These are phyloP conservation scores for Ophiocordyceps robertsii DNA, from an alignment of 2,329 filamentous ascomycete genomes.

Conservation along the genomic window DNA sequence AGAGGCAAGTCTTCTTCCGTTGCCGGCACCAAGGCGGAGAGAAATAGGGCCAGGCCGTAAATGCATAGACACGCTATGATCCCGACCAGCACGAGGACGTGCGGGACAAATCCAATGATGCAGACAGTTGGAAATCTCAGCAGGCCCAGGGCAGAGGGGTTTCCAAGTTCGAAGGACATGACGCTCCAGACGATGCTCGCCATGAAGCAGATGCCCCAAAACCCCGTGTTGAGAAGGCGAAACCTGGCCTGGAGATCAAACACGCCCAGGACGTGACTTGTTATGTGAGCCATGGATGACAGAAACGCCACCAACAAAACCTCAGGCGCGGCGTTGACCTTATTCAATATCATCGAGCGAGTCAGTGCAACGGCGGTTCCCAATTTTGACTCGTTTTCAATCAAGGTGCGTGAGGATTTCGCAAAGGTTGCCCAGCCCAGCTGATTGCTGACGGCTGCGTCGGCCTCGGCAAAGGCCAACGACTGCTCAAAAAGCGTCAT, in stretches of 20 bases:
- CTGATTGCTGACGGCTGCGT: constrained; percentile 71
- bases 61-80: constrained; percentile 65
- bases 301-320: constrained; percentile 76
- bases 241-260: constrained; percentile 67
- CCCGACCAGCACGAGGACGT: constrained; percentile 72
- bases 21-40: constrained; percentile 45
- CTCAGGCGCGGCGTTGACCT: constrained; percentile 81
- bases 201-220: constrained; percentile 91
- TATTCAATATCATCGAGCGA: constrained; percentile 55
- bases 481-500: constrained; percentile 97
- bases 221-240: constrained; percentile 72
- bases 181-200: constrained; percentile 68
- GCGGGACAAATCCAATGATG: constrained; percentile 88
- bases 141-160: constrained; percentile 49
- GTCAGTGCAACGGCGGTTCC: constrained; percentile 34
- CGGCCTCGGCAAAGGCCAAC: constrained; percentile 88
- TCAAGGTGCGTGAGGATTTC: constrained; percentile 27
- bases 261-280: constrained; percentile 70
- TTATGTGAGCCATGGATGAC: constrained; percentile 80
- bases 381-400: constrained; percentile 8
- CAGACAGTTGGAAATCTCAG: constrained; percentile 87
- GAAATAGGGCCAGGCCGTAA: constrained; percentile 60
- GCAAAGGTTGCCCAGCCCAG: constrained; percentile 57
- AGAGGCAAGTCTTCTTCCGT: constrained; percentile 11
- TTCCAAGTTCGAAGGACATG: constrained; percentile 44